Conservation (phyloP, 345 rosid species). For the Rhizophora apiculata region DNA sequence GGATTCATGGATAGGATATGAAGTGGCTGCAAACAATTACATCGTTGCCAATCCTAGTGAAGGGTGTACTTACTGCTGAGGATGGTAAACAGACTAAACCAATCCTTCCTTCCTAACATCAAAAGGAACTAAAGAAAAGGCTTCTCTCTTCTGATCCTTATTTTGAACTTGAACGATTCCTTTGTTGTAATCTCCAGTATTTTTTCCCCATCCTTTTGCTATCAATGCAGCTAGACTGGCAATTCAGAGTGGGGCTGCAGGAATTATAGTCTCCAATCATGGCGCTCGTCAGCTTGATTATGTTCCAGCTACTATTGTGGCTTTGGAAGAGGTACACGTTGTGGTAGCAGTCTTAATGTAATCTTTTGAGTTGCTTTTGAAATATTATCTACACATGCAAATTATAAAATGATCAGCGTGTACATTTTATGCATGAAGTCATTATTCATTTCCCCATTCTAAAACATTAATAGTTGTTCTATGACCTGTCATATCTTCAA, state of each 20-base stretch:
- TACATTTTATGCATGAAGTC: not conserved
- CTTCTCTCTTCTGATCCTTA: not conserved
- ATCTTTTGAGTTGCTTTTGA: not conserved
- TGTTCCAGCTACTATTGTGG: constrained; percentile 80
- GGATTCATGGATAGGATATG: constrained; percentile 51
- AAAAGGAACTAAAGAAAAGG: not conserved
- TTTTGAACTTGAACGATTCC: not conserved
- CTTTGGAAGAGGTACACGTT: constrained; percentile 71
- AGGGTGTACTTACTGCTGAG: constrained; percentile 90
- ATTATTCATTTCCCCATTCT: too few relatives aligned
- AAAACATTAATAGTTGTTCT: too few relatives aligned
- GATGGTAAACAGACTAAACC: constrained; percentile 49
- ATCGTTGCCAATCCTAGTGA: constrained; percentile 80
- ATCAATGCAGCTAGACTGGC: constrained; percentile 64
- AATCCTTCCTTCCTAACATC: not conserved
- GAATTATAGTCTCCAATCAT: constrained; percentile 89
- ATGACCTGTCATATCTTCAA: too few relatives aligned
- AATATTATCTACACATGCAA: not conserved
- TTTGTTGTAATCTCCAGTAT: not conserved
- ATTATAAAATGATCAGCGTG: too few relatives aligned
- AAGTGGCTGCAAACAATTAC: constrained; percentile 94
- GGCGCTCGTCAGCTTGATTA: constrained; percentile 97
- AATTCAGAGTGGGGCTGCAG: constrained; percentile 72
- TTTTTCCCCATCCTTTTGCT: not conserved
- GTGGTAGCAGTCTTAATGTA: not conserved